Conservation (phyloP, 306 rosid species). For the Benincasa hispida region DNA sequence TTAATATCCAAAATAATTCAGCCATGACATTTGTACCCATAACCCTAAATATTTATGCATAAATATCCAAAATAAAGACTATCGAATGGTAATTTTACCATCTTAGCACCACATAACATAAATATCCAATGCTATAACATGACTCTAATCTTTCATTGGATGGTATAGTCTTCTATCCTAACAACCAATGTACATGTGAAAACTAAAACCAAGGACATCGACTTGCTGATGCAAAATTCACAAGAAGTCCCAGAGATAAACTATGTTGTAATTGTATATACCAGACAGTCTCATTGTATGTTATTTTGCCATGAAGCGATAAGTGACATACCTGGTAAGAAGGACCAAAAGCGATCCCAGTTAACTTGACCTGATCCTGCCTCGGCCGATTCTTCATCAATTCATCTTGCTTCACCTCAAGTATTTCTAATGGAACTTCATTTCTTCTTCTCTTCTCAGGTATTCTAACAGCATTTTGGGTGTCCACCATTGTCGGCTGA, state of each 20-base stretch:
- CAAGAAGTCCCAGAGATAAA: not conserved
- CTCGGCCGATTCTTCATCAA: conserved; percentile 87
- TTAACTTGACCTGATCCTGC: conserved; percentile 70
- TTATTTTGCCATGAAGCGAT: not conserved
- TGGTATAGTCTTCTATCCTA: not conserved
- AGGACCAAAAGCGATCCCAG: conserved; percentile 92
- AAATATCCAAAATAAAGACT: not conserved
- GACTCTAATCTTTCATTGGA: not conserved
- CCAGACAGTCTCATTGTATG: not conserved
- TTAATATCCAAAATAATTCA: not conserved
- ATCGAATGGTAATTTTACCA: not conserved
- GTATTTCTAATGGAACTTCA: conserved; percentile 55
- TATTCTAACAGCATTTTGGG: conserved; percentile 17
- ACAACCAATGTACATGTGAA: not conserved
- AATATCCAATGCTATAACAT: not conserved
- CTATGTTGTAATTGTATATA: not conserved
- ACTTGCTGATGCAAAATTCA: not conserved
- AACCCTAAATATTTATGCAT: not conserved
- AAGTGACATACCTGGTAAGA: conserved; percentile 51
- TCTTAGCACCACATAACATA: not conserved
- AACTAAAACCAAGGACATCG: not conserved
- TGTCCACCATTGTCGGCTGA: conserved; percentile 11
- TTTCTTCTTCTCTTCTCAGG: conserved; percentile 64
- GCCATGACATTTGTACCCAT: not conserved
- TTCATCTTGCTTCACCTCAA: conserved; percentile 93